Base-by-base conservation (phyloP, 495 filamentous ascomycete genomes). In the Evernia prunastri region DNA sequence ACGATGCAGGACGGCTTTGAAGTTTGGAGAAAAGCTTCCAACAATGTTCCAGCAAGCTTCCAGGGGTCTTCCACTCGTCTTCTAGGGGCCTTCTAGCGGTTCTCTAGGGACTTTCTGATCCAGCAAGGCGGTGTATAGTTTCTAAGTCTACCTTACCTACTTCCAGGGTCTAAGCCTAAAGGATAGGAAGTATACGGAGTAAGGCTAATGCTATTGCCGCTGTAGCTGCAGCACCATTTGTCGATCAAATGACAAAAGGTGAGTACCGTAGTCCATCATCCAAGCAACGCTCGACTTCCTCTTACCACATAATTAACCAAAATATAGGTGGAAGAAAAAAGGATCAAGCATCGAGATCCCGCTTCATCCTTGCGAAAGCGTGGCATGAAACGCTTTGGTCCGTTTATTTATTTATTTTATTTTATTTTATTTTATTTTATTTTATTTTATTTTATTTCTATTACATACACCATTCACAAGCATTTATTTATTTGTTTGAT, bases 301-400 rank as follows among this genome's bases (percentile, higher is more conserved):
- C 51, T 31, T 54, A 54, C 51, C 17, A 54, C 13, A 33, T 33
- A 20, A 13, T n/a, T n/a, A n/a, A n/a, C n/a, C n/a, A n/a, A n/a
- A n/a, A n/a, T n/a, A n/a, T n/a, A n/a, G n/a, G n/a, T n/a, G n/a
- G n/a, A n/a, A n/a, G n/a, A n/a, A n/a, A n/a, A n/a, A n/a, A n/a
- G n/a, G n/a, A n/a, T n/a, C 18, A 54, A 9, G 17, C 29, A 31
- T 54, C 29, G 51, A 54, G 15, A 54, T 54, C 27, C 51, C 51
- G 51, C 51, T 18, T 10, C 29, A 54, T 54, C 51, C 51, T 54
- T 54, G 51, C 51, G 29, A 13, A n/a, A 20, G 51, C 51, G 51
- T 23, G 27, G 51, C 51, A 54, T 54, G 51, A 54, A 54, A 54
- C 29, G 51, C 51, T 54, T 54, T 54, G 51, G 51, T 27, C 51